Evolutionary conservation across 768 basidiomycete genomes (phyloP).

Genomic region (Amyloporia xantha): DNA sequence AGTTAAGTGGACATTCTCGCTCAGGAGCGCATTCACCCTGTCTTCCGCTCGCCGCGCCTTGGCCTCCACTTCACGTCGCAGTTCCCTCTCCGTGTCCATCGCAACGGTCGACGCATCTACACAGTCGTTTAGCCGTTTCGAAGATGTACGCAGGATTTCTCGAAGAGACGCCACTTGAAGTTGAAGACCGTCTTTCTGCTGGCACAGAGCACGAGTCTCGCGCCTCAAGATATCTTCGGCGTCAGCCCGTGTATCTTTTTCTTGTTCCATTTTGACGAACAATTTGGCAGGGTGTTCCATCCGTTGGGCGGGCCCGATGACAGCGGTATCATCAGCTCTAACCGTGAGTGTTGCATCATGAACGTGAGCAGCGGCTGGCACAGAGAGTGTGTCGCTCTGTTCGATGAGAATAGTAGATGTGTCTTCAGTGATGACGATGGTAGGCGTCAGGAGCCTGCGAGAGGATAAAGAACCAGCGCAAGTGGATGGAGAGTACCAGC

Average conservation of each 20-base stretch:
- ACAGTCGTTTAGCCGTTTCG: slow-evolving; percentile 3
- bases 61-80: neutral
- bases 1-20: neutral
- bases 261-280: neutral
- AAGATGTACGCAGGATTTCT: neutral
- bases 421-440: neutral
- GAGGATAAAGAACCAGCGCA: neutral
- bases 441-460: neutral
- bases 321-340: neutral
- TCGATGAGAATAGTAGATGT: neutral
- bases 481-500: neutral
- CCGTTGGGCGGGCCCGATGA: neutral
- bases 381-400: neutral
- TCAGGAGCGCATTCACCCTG: neutral
- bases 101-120: slow-evolving; percentile 1
- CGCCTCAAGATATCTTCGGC: slow-evolving; percentile 1
- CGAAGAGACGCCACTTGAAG: slow-evolving; percentile 1
- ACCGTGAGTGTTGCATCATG: neutral
- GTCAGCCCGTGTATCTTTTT: neutral
- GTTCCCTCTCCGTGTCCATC: slow-evolving; percentile 7
- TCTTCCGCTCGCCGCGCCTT: neutral
- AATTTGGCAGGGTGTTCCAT: neutral
- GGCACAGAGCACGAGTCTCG: slow-evolving; percentile 1
- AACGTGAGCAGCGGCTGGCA: neutral
- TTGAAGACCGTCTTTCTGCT: slow-evolving; percentile 7